Percentiles rank a stretch among this genome's conserved stretches.
Conservation (phyloP, 768 basidiomycete species). For the Astraeus odoratus region DNA sequence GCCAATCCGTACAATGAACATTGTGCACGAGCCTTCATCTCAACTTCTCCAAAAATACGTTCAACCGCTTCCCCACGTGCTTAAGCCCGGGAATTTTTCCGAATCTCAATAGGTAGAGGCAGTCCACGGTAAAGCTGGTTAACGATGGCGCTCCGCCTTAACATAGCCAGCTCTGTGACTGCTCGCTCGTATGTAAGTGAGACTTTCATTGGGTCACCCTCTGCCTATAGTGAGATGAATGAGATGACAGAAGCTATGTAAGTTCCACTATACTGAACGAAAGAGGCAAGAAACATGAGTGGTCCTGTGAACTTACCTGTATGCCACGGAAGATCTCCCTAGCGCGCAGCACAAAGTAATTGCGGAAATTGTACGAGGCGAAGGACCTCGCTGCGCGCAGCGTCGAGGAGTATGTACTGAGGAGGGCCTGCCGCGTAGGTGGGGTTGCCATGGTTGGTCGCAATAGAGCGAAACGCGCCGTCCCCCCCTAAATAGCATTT, state of each 20-base stretch:
- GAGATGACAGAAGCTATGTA: neutral
- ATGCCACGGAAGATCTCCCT: slow-evolving; percentile 64
- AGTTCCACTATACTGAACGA: too few species aligned
- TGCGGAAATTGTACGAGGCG: slow-evolving; percentile 91
- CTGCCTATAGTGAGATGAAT: slow-evolving; percentile 35
- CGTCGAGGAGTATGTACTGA: slow-evolving; percentile 65
- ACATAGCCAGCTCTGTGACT: slow-evolving; percentile 67
- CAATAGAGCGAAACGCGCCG: neutral
- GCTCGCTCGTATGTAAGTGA: slow-evolving; percentile 62
- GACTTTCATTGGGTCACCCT: slow-evolving; percentile 51
- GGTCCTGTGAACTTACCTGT: slow-evolving; percentile 40
- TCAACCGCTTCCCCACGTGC: neutral
- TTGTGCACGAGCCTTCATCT: too few species aligned
- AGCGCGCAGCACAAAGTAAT: slow-evolving; percentile 73
- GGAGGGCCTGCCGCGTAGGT: slow-evolving; percentile 60
- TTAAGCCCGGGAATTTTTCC: too few species aligned
- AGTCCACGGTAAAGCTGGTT: slow-evolving; percentile 88
- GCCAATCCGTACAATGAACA: too few species aligned
- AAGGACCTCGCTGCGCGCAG: slow-evolving; percentile 77
- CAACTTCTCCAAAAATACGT: too few species aligned
- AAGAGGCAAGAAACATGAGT: slow-evolving; percentile 1
- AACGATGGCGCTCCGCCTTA: slow-evolving; percentile 76
- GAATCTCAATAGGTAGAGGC: slow-evolving; percentile 78
- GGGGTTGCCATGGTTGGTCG: slow-evolving; percentile 35
- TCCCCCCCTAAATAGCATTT: neutral